Conservation (phyloP, 2,329 filamentous ascomycete species). For the Annulohypoxylon truncatum region DNA sequence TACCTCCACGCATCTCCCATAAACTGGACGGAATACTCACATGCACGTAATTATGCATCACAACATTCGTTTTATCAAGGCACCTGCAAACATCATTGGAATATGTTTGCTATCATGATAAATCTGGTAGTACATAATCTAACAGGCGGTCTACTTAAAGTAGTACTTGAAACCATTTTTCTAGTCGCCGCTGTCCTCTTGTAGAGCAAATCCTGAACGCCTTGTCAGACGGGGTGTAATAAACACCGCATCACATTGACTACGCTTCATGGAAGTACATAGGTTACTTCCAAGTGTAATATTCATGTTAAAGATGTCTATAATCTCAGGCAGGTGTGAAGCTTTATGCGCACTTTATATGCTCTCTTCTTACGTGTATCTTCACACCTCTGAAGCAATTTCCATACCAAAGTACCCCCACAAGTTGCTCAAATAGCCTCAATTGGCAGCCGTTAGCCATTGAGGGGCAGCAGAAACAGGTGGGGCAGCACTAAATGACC, state of each 20-base stretch:
- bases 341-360: neutral
- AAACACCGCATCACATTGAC: neutral
- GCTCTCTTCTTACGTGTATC: neutral
- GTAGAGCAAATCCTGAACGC: neutral
- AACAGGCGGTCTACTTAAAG: conserved; percentile 18
- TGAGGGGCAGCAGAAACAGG: conserved; percentile 22
- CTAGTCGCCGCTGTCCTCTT: conserved; percentile 16
- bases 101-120: conserved; percentile 19
- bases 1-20: neutral
- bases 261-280: neutral
- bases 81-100: conserved; percentile 9
- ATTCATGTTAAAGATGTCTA: neutral
- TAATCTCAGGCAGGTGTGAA: neutral
- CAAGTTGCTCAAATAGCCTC: conserved; percentile 65
- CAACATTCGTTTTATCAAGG: conserved; percentile 2
- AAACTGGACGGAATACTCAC: neutral
- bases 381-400: neutral
- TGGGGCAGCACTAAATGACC: conserved; percentile 16
- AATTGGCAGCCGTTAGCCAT: conserved; percentile 42
- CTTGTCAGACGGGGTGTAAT: neutral
- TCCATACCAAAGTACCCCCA: conserved; percentile 40
- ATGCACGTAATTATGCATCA: conserved; percentile 7
- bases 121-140: conserved; percentile 7
- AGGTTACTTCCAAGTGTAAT: neutral
- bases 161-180: conserved; percentile 17